A percentile compares a stretch with the other conserved stretches of the same genome.
Conservation (phyloP, 2,329 filamentous ascomycete genomes). For the Sporothrix dimorphospora region DNA sequence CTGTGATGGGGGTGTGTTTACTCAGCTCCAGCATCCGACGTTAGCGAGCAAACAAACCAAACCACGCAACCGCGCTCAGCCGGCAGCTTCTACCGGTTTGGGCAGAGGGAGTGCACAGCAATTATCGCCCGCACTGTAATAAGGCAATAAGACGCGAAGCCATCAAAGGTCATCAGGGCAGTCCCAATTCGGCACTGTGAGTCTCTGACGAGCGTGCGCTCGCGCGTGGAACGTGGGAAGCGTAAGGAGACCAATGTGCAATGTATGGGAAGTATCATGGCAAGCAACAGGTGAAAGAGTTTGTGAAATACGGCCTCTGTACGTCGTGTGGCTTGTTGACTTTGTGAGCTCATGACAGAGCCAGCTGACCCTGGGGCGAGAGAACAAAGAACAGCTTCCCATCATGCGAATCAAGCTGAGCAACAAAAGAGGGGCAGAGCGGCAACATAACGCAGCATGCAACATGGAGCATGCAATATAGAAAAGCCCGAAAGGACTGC, state of each 20-base stretch:
- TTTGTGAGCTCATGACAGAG: neutral
- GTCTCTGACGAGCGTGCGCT: neutral
- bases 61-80: neutral
- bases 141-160: neutral
- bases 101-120: neutral
- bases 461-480: neutral
- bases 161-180: neutral
- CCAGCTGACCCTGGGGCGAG: neutral
- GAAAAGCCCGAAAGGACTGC: neutral
- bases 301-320: neutral
- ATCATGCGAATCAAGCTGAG: neutral
- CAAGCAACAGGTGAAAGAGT: neutral
- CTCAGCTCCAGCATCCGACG: conserved; percentile 17
- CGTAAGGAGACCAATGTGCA: neutral
- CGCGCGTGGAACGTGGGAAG: neutral
- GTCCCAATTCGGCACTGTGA: neutral
- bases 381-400: conserved; percentile 1
- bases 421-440: neutral
- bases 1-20: conserved; percentile 18
- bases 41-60: conserved; percentile 6
- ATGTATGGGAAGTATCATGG: neutral
- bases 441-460: neutral
- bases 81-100: conserved; percentile 11
- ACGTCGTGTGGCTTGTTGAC: neutral
- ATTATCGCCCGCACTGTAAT: neutral